Conservation (phyloP, 2,329 filamentous ascomycete species). For the Diaporthe citri region DNA sequence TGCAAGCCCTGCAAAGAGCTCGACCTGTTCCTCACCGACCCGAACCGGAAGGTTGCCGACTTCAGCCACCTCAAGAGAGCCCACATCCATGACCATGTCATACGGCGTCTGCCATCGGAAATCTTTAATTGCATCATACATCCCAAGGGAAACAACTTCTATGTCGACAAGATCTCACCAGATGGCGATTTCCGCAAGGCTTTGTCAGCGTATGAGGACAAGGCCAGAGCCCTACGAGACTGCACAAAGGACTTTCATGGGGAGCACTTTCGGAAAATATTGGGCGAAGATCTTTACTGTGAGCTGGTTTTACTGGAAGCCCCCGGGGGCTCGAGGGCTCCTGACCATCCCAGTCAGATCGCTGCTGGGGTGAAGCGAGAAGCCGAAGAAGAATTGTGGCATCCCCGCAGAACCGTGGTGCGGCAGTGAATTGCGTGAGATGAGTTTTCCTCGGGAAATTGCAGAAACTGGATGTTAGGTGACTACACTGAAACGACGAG, state of each 20-base stretch:
- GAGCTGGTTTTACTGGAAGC: constrained; percentile 5
- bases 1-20: neutral
- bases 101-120: neutral
- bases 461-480: neutral
- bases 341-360: neutral
- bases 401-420: neutral
- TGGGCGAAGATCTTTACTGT: constrained; percentile 6
- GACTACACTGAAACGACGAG: neutral
- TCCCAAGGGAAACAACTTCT: neutral
- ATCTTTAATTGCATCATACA: neutral
- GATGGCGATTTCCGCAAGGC: neutral
- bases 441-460: neutral
- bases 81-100: no score
- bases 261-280: constrained; percentile 2
- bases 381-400: constrained; percentile 54
- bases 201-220: neutral
- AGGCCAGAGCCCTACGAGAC: neutral
- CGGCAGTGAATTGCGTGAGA: neutral
- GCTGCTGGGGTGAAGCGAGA: neutral
- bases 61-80: no score
- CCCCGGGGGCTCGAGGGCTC: neutral
- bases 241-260: neutral
- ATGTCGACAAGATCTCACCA: neutral
- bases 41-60: neutral
- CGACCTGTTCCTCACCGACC: neutral